Percentiles rank a stretch among this genome's conserved stretches.
Evolutionary conservation across 139 green algal species (phyloP).

Genomic region (Haematococcus lacustris): DNA sequence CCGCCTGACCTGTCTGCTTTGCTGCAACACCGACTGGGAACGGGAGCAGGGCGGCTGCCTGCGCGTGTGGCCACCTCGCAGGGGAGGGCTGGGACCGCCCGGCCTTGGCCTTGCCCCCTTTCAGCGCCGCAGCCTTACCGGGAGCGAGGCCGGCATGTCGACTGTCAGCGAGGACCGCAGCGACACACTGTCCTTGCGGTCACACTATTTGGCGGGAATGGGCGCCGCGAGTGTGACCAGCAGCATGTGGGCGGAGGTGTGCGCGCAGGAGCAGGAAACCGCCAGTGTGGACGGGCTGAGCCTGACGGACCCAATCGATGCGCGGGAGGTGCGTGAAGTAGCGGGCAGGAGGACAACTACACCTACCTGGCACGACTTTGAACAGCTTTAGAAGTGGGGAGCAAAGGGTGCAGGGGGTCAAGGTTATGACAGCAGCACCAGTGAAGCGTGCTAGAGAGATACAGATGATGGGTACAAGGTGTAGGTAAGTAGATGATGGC

Average conservation of each 20-base stretch:
- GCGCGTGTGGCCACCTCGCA: slow-evolving; percentile 39
- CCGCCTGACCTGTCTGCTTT: slow-evolving; percentile 29
- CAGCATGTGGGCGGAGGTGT: slow-evolving; percentile 28
- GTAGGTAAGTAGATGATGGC: too few species aligned
- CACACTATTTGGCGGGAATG: background rate
- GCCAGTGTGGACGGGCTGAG: slow-evolving; percentile 23
- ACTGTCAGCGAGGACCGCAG: slow-evolving; percentile 4
- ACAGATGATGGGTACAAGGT: too few species aligned
- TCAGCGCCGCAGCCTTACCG: slow-evolving; percentile 10
- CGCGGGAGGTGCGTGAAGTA: too few species aligned
- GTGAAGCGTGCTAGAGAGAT: too few species aligned
- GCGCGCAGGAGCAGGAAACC: slow-evolving; percentile 17
- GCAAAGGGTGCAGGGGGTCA: too few species aligned
- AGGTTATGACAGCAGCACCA: too few species aligned
- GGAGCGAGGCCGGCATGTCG: slow-evolving; percentile 9
- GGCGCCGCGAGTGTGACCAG: slow-evolving; percentile 24
- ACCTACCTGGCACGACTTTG: too few species aligned
- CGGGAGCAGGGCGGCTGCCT: slow-evolving; percentile 31
- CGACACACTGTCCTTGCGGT: slow-evolving; percentile 5
- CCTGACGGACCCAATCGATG: slow-evolving; percentile 9
- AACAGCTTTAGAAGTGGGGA: too few species aligned
- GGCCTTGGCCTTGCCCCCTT: too few species aligned
- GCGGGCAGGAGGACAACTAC: too few species aligned
- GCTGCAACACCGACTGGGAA: slow-evolving; percentile 33
- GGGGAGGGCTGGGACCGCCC: background rate